Percentiles rank a stretch among this genome's conserved stretches.
Conservation (phyloP, 2,329 filamentous ascomycete species). For the Pseudonectria buxi region DNA sequence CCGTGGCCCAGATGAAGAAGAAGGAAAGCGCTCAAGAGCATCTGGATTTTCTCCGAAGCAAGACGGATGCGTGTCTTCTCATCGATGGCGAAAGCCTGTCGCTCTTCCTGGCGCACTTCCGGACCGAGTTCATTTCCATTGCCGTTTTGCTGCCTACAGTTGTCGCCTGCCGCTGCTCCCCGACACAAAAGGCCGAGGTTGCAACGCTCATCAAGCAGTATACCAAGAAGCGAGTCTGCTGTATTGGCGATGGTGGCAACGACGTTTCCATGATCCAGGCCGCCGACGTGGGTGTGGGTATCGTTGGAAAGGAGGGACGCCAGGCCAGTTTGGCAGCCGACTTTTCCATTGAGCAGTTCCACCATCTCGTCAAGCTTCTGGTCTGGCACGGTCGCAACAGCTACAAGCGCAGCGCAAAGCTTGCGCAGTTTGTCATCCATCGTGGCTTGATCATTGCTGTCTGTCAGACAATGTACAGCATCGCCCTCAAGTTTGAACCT, state of each 20-base stretch:
- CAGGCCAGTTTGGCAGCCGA: slow-evolving; percentile 94
- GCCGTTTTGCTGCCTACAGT: slow-evolving; percentile 86
- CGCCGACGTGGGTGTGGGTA: slow-evolving; percentile 94
- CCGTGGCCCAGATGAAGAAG: slow-evolving; percentile 75
- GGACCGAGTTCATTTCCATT: slow-evolving; percentile 76
- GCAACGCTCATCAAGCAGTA: slow-evolving; percentile 83
- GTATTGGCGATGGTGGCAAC: slow-evolving; percentile 96
- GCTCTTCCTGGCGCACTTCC: slow-evolving; percentile 75
- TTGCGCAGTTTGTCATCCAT: slow-evolving; percentile 97
- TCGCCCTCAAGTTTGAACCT: slow-evolving; percentile 85
- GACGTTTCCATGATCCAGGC: slow-evolving; percentile 99
- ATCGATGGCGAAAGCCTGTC: slow-evolving; percentile 90
- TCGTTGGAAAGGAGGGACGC: slow-evolving; percentile 93
- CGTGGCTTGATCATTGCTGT: slow-evolving; percentile 91
- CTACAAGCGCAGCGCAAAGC: slow-evolving; percentile 92
- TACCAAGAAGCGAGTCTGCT: slow-evolving; percentile 93
- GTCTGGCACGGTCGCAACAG: slow-evolving; percentile 98
- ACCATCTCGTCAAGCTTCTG: slow-evolving; percentile 89
- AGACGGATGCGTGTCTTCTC: slow-evolving; percentile 78
- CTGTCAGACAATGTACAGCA: slow-evolving; percentile 96
- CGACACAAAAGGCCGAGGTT: slow-evolving; percentile 93
- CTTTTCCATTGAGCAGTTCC: slow-evolving; percentile 94
- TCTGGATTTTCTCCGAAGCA: slow-evolving; percentile 80
- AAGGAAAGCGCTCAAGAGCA: slow-evolving; percentile 83
- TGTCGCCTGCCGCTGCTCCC: slow-evolving; percentile 92